Base-by-base conservation (phyloP, 306 rosid species). In the Fragaria vesca region DNA sequence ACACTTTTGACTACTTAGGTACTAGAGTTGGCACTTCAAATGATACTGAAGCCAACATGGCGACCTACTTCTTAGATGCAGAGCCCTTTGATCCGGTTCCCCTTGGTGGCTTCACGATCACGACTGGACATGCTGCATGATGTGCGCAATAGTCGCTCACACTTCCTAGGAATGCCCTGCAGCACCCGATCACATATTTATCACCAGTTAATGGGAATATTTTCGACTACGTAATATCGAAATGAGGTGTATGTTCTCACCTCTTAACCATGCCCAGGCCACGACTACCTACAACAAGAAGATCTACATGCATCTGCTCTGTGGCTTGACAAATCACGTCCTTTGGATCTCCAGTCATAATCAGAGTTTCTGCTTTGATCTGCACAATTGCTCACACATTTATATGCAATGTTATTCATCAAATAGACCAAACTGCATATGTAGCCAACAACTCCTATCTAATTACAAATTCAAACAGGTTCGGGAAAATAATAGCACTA, bases 61-160 rank as follows among this genome's bases (percentile, higher is more conserved):
- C 67, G 40, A 8, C 18, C 43, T 65, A 65, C 42, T 65, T 32
- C 17, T 18, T 65, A 34, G 69, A 18, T 18, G 54, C 54, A 48
- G 54, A 13, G 6, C 54, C 54, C 54, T 48, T 48, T 3, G 21
- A 2, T 18, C 11, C 42, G 47, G 61, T 45, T 57, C 85, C 87
- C 79, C 74, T 76, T 5, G 87, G 87, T 26, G 93, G 91, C 77
- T 86, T 92, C 66, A 90, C 97, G 40, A 92, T 90, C 11, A 90
- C 85, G 52, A 86, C 47, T 1, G 91, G 90, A 54, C 83, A 77
- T 36, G 68, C 82, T 50, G 88, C 90, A 79, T 90, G 89, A 79
- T 88, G 94, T 55, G 88, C 91, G 77, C 97, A 92, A 46, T 88
- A 81, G 76, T 92, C 95, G 17, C 97, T 92, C 52, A 90, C 93